Evolutionary conservation across 2,329 filamentous ascomycete genomes (phyloP).

Genomic region (Torrubiella hemipterigena): DNA sequence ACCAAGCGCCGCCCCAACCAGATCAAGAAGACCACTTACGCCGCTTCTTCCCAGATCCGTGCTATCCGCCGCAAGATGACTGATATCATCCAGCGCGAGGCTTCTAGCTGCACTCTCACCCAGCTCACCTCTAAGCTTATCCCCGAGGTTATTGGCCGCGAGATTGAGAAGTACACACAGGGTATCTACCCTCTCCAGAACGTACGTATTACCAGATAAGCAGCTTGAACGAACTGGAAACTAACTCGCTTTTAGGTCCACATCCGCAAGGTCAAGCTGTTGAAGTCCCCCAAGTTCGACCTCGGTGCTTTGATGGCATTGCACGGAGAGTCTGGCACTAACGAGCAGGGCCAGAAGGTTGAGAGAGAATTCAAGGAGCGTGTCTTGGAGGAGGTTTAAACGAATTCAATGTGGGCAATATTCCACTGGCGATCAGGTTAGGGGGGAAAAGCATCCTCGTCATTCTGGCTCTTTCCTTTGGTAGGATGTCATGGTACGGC

Average conservation of each 20-base stretch:
- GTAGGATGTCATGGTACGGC: constrained; percentile 32
- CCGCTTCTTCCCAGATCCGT: constrained; percentile 91
- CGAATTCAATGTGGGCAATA: constrained; percentile 13
- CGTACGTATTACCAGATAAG: constrained; percentile 40
- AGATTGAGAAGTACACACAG: constrained; percentile 99
- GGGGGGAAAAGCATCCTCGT: no score
- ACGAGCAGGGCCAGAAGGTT: constrained; percentile 96
- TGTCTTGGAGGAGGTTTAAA: constrained; percentile 89
- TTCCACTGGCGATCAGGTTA: constrained; percentile 3
- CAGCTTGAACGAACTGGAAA: background rate
- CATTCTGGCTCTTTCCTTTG: no score
- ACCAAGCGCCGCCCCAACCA: constrained; percentile 99
- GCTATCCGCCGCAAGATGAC: constrained; percentile 99
- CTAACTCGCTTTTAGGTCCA: constrained; percentile 59
- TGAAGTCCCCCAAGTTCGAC: constrained; percentile 98
- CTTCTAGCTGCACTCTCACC: constrained; percentile 82
- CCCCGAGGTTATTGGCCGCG: constrained; percentile 96
- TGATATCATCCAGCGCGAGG: constrained; percentile 97
- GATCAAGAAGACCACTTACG: constrained; percentile 99
- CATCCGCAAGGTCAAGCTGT: constrained; percentile 99
- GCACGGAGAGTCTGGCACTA: constrained; percentile 92
- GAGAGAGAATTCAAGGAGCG: constrained; percentile 99
- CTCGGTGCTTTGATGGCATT: constrained; percentile 90
- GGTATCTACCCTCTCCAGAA: constrained; percentile 99
- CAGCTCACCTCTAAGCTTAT: constrained; percentile 99